phyloP scores from a whole-genome alignment of 257 asterid genomes.

The Craterostigma plantagineum region DNA sequence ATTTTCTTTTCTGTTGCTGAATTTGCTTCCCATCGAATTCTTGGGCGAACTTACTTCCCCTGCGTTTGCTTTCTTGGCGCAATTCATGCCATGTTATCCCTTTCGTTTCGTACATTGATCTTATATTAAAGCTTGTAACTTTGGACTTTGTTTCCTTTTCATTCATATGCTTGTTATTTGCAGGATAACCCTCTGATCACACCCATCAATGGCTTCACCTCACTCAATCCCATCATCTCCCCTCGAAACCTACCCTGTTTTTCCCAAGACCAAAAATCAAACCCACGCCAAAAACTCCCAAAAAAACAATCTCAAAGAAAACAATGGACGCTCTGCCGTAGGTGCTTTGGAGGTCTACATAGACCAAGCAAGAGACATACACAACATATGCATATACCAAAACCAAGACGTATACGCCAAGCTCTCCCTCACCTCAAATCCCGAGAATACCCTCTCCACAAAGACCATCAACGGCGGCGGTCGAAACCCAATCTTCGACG shows the following conservation, averaged over 20 bases:
- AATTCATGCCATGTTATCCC: too few species aligned
- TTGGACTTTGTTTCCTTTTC: too few species aligned
- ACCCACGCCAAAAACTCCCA: constrained; percentile 9
- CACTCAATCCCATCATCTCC: constrained; percentile 68
- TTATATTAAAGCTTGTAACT: too few species aligned
- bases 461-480: constrained; percentile 88
- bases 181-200: too few species aligned
- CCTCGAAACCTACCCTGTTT: constrained; percentile 32
- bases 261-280: constrained; percentile 30
- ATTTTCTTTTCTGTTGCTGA: too few species aligned
- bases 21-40: too few species aligned
- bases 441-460: constrained; percentile 60
- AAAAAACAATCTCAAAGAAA: constrained; percentile 6
- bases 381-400: constrained; percentile 90
- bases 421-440: constrained; percentile 67
- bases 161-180: too few species aligned
- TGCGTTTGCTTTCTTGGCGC: too few species aligned
- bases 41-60: too few species aligned
- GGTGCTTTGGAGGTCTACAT: constrained; percentile 69
- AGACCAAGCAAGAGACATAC: constrained; percentile 86
- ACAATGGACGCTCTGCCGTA: constrained; percentile 17
- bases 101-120: too few species aligned
- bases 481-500: constrained; percentile 67
- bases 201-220: constrained; percentile 63
- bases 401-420: constrained; percentile 94